Evolutionary conservation across 2,329 filamentous ascomycete species (phyloP), one percentile per base, ranked within the genome.

Genomic region (Stenocarpella maydis): DNA sequence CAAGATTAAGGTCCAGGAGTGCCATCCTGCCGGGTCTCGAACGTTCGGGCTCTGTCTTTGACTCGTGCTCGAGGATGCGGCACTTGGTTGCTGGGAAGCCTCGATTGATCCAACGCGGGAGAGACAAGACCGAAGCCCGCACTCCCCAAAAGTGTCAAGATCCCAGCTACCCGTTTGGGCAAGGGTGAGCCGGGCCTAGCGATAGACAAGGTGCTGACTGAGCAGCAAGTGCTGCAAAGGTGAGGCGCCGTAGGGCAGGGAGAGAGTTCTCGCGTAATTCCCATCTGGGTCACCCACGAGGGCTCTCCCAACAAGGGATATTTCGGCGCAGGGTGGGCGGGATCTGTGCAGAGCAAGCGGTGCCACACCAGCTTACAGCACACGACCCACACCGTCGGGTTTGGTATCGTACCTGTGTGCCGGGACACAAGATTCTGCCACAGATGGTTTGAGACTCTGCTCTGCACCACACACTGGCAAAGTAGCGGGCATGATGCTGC

Each of bases 191-290:
- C 24, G 41, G 65, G 41, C 52, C 65, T 65, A 65, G 61, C 66
- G 37, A 61, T 49, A 50, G 43, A 69, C 67, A 71, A 69, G 69
- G 69, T 71, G 69, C 67, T 71, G 69, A 71, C 69, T 61, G 61
- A 69, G 54, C 68, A n/a, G 68, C 50, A 31, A 26, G 45, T 39
- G 26, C 65, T 60, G 49, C 39, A 39, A 26, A 65, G 41, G 61
- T 31, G 50, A 60, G 68, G 50, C 52, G 53, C 19, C 61, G 61
- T 65, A 52, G 50, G 63, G 61, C 52, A 66, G 43, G 61, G 43
- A 37, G 24, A 52, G 45, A 34, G 43, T 52, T 64, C 47, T 53
- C 45, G 55, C 49, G 55, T 63, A 26, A 63, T 52, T 43, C 34
- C 37, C 31, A 43, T 15, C 45, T 61, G 14, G 43, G 37, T 54